Evolutionary conservation across 1,284 basidiomycete genomes (phyloP), one percentile per base, ranked within the genome.

Genomic region (Fomitopsis palustris): DNA sequence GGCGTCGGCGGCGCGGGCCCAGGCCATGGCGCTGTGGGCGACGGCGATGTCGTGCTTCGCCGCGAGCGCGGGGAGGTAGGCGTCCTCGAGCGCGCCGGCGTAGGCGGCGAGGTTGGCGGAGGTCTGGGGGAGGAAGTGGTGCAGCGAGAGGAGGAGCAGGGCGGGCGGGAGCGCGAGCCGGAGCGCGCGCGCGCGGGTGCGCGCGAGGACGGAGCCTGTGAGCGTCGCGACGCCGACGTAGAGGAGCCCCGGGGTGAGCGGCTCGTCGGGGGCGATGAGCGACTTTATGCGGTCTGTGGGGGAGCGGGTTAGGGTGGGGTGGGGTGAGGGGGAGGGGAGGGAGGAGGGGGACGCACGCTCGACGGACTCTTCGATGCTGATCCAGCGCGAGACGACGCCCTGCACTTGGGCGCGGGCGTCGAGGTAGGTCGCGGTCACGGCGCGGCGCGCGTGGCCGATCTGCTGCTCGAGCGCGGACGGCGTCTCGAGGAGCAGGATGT

Each of bases 161-260:
- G 83, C 63, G 0, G 93, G 89, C 0, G 93, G 93, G 10, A 93
- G 78, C 38, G 88, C 64, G 59, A 89, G 69, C 37, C 93, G 88
- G 16, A 84, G 75, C 35, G 85, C 80, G 59, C 93, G 75, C 42
- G 76, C 69, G 39, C 95, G 87, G 63, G 88, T 90, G 41, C 95
- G 88, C 0, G 91, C 85, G 58, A 97, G 72, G 65, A 98, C 88
- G 58, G 92, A 93, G 1, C 91, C 92, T 0, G 92, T 90, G 51
- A 98, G 85, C 3, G 93, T 88, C 1, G 93, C 88, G 41, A 98
- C 85, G 52, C 93, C 92, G 57, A 94, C 88, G 76, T 95, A 96
- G 60, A 96, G 86, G 12, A 90, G 70, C 19, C 90, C 92, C 1
- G 95, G 95, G 6, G 88, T 95, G 39, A 97, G 81, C 0, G 87